Evolutionary conservation across 2,329 filamentous ascomycete genomes (phyloP).

Genomic region (Xylariaceae sp.): DNA sequence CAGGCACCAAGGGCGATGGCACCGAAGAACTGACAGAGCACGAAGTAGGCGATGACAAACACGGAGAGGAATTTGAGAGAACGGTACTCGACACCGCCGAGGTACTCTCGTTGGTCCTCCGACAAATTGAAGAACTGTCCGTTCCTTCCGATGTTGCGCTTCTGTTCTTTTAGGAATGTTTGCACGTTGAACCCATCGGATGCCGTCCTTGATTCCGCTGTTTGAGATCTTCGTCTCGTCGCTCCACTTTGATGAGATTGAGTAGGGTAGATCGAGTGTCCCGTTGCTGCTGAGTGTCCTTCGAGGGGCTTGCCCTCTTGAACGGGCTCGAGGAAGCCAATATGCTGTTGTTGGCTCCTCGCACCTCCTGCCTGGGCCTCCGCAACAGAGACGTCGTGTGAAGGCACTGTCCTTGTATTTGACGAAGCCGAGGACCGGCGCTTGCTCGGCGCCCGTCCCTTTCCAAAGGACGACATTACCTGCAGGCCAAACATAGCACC

Average conservation of each 20-base stretch:
- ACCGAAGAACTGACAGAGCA: slow-evolving; percentile 61
- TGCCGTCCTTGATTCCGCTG: slow-evolving; percentile 18
- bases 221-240: slow-evolving; percentile 19
- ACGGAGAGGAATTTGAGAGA: slow-evolving; percentile 52
- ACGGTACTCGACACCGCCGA: slow-evolving; percentile 57
- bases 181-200: slow-evolving; percentile 31
- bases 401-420: neutral
- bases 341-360: slow-evolving; percentile 23
- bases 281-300: slow-evolving; percentile 19
- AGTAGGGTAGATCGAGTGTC: slow-evolving; percentile 28
- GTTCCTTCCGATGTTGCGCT: slow-evolving; percentile 44
- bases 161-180: slow-evolving; percentile 33
- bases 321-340: slow-evolving; percentile 32
- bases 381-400: slow-evolving; percentile 10
- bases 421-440: slow-evolving; percentile 9
- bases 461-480: slow-evolving; percentile 35
- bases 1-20: slow-evolving; percentile 55
- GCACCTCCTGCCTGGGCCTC: slow-evolving; percentile 8
- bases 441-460: slow-evolving; percentile 18
- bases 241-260: slow-evolving; percentile 25
- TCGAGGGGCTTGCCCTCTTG: slow-evolving; percentile 24
- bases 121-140: slow-evolving; percentile 53
- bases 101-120: slow-evolving; percentile 49
- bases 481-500: slow-evolving; percentile 35
- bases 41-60: slow-evolving; percentile 54